Conservation (phyloP, 176 grass and related monocot species). For the Panicum miliaceum region DNA sequence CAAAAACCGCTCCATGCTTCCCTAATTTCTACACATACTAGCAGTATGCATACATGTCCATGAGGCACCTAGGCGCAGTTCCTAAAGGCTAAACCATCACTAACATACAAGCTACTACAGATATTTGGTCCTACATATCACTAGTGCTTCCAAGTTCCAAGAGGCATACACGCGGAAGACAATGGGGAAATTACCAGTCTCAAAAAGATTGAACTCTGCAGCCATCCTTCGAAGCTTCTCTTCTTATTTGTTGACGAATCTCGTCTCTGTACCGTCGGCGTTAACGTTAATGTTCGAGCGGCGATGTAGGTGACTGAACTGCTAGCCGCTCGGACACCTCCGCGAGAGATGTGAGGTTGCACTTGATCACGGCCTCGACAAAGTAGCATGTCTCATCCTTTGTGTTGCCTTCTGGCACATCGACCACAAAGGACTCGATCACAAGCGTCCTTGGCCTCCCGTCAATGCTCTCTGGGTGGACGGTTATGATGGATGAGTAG, state of each 20-base stretch:
- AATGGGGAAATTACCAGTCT: conserved; percentile 42
- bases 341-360: conserved; percentile 73
- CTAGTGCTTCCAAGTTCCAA: conserved; percentile 51
- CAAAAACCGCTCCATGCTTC: conserved; percentile 44
- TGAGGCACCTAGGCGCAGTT: conserved; percentile 43
- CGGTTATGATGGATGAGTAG: conserved; percentile 75
- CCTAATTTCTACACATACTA: conserved; percentile 44
- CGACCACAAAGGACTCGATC: conserved; percentile 81
- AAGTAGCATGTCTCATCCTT: conserved; percentile 86
- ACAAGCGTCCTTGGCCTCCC: conserved; percentile 73
- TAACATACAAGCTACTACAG: conserved; percentile 41
- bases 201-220: conserved; percentile 44
- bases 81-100: conserved; percentile 48
- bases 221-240: conserved; percentile 42
- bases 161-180: conserved; percentile 25
- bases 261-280: neutral
- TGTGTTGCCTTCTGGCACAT: conserved; percentile 74
- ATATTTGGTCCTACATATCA: conserved; percentile 47
- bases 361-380: conserved; percentile 80
- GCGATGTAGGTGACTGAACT: conserved; percentile 50
- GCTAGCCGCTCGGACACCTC: conserved; percentile 64
- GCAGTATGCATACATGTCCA: conserved; percentile 45
- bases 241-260: conserved; percentile 45
- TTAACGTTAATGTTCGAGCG: conserved; percentile 45
- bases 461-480: conserved; percentile 66